A percentile compares a stretch with the other conserved stretches of the same genome.
These are phyloP conservation scores for Pythium sp. DNA, from an alignment of 352 stramenopile species.

Conservation along the genomic window DNA sequence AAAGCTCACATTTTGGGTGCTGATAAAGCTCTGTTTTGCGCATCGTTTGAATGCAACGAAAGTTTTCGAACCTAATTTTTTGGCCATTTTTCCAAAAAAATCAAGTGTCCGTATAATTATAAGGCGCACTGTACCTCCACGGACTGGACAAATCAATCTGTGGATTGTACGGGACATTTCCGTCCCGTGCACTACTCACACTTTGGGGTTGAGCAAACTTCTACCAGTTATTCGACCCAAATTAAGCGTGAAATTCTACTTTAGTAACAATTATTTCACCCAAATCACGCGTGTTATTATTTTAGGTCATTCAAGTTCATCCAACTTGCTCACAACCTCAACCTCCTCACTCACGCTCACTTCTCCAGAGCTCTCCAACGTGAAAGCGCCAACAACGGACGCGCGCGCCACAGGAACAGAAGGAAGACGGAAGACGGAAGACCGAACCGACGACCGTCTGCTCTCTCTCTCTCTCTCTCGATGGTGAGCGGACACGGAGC, in stretches of 20 bases:
- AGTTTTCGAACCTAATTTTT: too few relatives aligned
- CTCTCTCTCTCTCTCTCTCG: background rate
- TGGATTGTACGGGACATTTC: background rate
- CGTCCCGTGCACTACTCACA: background rate
- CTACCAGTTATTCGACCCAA: too few relatives aligned
- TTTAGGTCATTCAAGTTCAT: background rate
- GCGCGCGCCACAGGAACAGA: background rate
- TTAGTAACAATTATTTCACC: background rate
- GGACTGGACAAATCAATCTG: background rate
- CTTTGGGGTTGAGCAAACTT: too few relatives aligned
- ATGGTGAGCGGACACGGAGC: constrained; percentile 1
- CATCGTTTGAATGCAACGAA: too few relatives aligned
- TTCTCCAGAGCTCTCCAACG: background rate
- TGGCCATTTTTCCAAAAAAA: too few relatives aligned
- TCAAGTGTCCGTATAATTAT: too few relatives aligned
- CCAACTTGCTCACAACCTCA: background rate
- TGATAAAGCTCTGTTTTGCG: too few relatives aligned
- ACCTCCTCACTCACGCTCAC: background rate
- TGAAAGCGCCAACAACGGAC: background rate
- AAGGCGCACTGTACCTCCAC: too few relatives aligned
- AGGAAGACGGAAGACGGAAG: background rate
- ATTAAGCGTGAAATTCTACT: too few relatives aligned
- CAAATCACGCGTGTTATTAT: background rate
- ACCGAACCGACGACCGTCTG: background rate
- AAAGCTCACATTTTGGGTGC: too few relatives aligned